Base-by-base conservation (phyloP, 805 yeast species). In the Ogataea siamensis region DNA sequence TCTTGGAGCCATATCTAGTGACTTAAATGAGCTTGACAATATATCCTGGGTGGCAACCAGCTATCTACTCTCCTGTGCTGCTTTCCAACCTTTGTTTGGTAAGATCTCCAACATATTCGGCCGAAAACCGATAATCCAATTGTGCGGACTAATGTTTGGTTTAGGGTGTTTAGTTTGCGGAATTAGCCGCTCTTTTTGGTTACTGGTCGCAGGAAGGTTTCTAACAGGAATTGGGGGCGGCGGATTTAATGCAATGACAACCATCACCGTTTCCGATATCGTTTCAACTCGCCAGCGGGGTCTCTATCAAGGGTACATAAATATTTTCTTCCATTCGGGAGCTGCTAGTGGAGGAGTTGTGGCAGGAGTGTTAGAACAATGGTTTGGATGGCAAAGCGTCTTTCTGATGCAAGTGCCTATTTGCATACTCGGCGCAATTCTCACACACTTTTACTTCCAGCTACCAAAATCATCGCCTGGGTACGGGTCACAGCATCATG, bases 211-310 rank as follows among this genome's bases (percentile, higher is more conserved):
- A 19, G 83, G 83, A 4, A 67, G 87, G 51, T 77, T 86, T 44
- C 68, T 87, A 34, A 80, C 94, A 17, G 96, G 96, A 13, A 73
- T 84, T 39, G 41, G 41, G 7, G 41, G 41, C 12, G 41, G 41
- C 9, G 96, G 96, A 1, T 74, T 87, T 53, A 76, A 81, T 34
- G 72, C 89, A 0, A 64, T 87, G 49, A 74, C 86, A 12, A 80
- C 95, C 5, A 83, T 87, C 40, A 72, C 88, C 2, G 73, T 83
- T 50, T 76, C 86, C 18, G 96, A 87, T 59, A 66, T 86, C 31
- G 80, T 88, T 18, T 80, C 93, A 2, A 70, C 83, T 45, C 70
- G 93, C 39, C 76, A 81, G 28, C 69, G 96, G 42, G 95, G 94
- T 2, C 59, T 85, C 20, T 86, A 76, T 58, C 96, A 88, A 56